Evolutionary conservation across 2,329 filamentous ascomycete genomes (phyloP), one percentile per base, ranked within the genome.

Genomic region (Bisporella sp.): DNA sequence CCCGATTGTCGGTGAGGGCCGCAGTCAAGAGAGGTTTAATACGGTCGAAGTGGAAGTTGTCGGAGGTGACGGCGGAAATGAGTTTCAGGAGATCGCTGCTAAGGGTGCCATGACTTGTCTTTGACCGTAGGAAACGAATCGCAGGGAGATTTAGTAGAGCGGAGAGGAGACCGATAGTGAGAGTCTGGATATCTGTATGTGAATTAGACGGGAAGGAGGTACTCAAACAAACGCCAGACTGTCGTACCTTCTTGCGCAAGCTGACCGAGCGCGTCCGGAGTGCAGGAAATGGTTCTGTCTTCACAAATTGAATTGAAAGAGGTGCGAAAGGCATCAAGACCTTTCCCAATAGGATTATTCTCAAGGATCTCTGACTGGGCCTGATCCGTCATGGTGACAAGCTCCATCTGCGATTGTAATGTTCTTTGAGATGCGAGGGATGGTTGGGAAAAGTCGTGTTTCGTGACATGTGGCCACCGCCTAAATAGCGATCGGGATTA

Each of bases 281-380:
- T 51, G 39, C 43, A 51, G 5, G 49, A 48, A 32, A 51, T 47
- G 31, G 8, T 48, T 41, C 44, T 42, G 45, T 41, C 45, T 45
- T 48, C 32, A 47, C 44, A 51, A 21, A 51, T n/a, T 12, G 48
- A 51, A 54, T 46, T 41, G 39, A 54, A 48, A 12, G 37, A 51
- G 28, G 45, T 33, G 35, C 49, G 49, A 37, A 51, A 48, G 46
- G 49, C 11, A 54, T 51, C 48, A 45, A 54, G 48, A 12, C 35
- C 39, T 2, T 47, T 51, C 35, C 44, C 37, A 51, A 53, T 48
- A 48, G 46, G 46, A 48, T 48, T 48, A 33, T 48, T 42, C 46
- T 41, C 31, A 42, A 48, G 21, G 30, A 42, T 48, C 46, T 48
- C 37, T 48, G 46, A 48, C 46, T 43, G 29, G 21, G 46, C 12